Evolutionary conservation across 768 basidiomycete genomes (phyloP).

Genomic region (Chlorophyllum brunneum): DNA sequence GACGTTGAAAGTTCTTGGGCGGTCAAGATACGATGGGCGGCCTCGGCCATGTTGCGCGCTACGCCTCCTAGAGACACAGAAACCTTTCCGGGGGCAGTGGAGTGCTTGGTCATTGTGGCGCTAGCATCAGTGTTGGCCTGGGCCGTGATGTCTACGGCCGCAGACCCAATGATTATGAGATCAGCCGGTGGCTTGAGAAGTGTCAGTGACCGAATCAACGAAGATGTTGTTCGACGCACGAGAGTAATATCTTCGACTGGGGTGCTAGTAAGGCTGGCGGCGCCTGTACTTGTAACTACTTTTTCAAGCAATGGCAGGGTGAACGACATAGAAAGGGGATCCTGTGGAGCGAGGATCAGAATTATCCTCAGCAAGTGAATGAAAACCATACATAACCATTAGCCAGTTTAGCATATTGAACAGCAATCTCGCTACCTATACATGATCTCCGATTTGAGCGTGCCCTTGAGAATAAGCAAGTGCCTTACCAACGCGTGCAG

Average conservation of each 20-base stretch:
- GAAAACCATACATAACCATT: slow-evolving; percentile 24
- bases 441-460: slow-evolving; percentile 1
- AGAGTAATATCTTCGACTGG: slow-evolving; percentile 1
- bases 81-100: slow-evolving; percentile 80
- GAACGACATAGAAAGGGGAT: background rate
- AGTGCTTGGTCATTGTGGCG: slow-evolving; percentile 40
- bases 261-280: background rate
- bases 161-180: slow-evolving; percentile 76
- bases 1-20: slow-evolving; percentile 30
- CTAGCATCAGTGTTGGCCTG: slow-evolving; percentile 30
- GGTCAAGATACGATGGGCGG: slow-evolving; percentile 63
- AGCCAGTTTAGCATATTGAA: slow-evolving; percentile 59
- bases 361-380: background rate
- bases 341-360: background rate
- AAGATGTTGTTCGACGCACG: background rate
- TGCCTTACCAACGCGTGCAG: slow-evolving; percentile 69
- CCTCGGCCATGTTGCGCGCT: slow-evolving; percentile 93
- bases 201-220: background rate
- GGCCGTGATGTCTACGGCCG: slow-evolving; percentile 87
- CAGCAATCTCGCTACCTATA: slow-evolving; percentile 75
- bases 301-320: background rate
- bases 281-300: background rate
- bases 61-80: slow-evolving; percentile 81
- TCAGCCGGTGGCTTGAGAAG: slow-evolving; percentile 31
- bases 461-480: background rate